Evolutionary conservation across 208 protist genomes (phyloP).

Genomic region (Leptomonas seymouri): DNA sequence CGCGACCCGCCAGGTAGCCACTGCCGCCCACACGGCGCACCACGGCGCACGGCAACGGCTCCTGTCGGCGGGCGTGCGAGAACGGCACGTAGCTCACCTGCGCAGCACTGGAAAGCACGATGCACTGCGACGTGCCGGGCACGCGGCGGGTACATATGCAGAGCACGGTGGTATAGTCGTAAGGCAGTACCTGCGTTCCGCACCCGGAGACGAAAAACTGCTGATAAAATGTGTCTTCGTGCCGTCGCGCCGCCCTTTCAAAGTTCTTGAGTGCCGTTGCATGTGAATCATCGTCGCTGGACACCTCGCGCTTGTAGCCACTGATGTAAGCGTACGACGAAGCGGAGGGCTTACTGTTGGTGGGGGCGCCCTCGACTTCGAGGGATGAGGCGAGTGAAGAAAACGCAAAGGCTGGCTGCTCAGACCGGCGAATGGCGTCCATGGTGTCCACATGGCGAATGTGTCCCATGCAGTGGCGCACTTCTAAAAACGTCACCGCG

Average conservation of each 20-base stretch:
- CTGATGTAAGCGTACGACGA: constrained; percentile 38
- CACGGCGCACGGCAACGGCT: constrained; percentile 43
- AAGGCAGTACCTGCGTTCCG: constrained; percentile 72
- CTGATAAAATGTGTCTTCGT: constrained; percentile 33
- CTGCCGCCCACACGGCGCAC: constrained; percentile 27
- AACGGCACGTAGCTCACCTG: constrained; percentile 72
- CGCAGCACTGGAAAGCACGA: constrained; percentile 47
- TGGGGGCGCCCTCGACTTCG: not conserved
- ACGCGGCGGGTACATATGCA: constrained; percentile 44
- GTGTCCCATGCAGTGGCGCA: constrained; percentile 67
- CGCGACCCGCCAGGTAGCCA: constrained; percentile 43
- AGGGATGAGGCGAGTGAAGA: not conserved
- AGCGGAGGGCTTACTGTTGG: not conserved
- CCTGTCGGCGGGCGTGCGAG: constrained; percentile 34
- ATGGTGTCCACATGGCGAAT: constrained; percentile 51
- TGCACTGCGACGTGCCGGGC: not conserved
- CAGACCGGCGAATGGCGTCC: constrained; percentile 23
- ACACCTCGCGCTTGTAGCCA: constrained; percentile 16
- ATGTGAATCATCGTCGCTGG: not conserved
- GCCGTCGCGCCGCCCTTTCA: constrained; percentile 2
- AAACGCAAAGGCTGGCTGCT: constrained; percentile 28
- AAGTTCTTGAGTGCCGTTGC: constrained; percentile 9
- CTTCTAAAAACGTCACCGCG: constrained; percentile 47
- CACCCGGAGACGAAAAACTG: constrained; percentile 53
- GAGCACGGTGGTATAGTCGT: constrained; percentile 72